phyloP scores from a whole-genome alignment of 2,329 filamentous ascomycete genomes.

The Curvularia sp. region DNA sequence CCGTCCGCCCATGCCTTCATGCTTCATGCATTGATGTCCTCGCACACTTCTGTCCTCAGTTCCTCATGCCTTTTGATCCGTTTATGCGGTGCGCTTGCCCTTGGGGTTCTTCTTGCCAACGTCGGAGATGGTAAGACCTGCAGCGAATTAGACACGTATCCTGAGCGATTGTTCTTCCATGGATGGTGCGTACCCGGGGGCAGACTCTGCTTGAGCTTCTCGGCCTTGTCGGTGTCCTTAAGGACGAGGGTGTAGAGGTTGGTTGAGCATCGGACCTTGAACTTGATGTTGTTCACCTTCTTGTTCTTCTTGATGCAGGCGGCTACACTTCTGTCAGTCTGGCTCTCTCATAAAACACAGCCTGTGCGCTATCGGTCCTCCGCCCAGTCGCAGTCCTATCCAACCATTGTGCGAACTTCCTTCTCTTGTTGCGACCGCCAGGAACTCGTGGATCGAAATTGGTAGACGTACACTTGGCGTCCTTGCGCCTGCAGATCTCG shows the following conservation, averaged over 20 bases:
- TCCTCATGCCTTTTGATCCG: slow-evolving; percentile 14
- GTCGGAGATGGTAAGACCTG: slow-evolving; percentile 66
- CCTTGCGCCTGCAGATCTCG: slow-evolving; percentile 99
- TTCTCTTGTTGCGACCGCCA: slow-evolving; percentile 14
- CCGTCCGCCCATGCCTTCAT: slow-evolving; percentile 38
- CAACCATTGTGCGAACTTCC: slow-evolving; percentile 12
- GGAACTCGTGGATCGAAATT: slow-evolving; percentile 2
- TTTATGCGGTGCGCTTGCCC: slow-evolving; percentile 56
- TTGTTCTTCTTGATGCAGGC: slow-evolving; percentile 82
- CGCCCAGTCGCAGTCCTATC: slow-evolving; percentile 3
- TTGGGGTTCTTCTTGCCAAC: slow-evolving; percentile 69
- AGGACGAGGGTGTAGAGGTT: slow-evolving; percentile 98
- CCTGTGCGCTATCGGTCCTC: not conserved
- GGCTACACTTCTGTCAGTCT: slow-evolving; percentile 43
- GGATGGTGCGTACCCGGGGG: slow-evolving; percentile 79
- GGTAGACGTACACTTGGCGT: slow-evolving; percentile 89
- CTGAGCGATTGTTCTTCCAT: not conserved
- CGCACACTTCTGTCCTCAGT: slow-evolving; percentile 18
- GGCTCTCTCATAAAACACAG: not conserved
- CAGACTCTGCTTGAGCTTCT: slow-evolving; percentile 99
- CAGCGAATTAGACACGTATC: slow-evolving; percentile 17
- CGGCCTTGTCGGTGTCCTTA: slow-evolving; percentile 98
- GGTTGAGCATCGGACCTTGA: slow-evolving; percentile 99
- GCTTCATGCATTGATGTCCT: slow-evolving; percentile 21
- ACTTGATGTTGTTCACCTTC: slow-evolving; percentile 93